Evolutionary conservation across 768 basidiomycete species (phyloP).

Genomic region (Mrakia hoshinonis): DNA sequence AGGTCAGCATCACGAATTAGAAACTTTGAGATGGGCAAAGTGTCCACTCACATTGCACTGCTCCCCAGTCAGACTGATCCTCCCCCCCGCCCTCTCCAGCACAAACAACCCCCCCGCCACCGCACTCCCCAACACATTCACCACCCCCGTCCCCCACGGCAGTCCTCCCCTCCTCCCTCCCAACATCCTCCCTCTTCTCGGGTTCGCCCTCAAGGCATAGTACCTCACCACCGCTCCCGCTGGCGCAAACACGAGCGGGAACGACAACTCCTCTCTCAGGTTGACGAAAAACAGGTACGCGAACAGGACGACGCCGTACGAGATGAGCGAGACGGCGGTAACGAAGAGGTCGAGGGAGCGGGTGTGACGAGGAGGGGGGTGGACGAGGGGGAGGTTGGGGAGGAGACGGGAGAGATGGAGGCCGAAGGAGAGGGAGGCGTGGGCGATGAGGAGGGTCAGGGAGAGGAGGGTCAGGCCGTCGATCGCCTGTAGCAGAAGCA

Average conservation of each 20-base stretch:
- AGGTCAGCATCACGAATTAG: not conserved
- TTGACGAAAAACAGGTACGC: slow-evolving; percentile 3
- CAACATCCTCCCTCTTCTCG: not conserved
- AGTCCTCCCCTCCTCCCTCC: not conserved
- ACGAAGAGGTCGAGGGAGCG: not conserved
- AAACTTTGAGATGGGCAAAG: not conserved
- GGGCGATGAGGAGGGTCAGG: slow-evolving; percentile 17
- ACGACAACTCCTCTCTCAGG: not conserved
- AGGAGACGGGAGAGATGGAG: slow-evolving; percentile 14
- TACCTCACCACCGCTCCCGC: slow-evolving; percentile 15
- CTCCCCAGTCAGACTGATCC: not conserved
- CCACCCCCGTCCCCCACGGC: slow-evolving; percentile 12
- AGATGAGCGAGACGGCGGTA: slow-evolving; percentile 3
- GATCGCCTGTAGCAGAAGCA: not conserved
- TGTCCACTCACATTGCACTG: slow-evolving; percentile 7
- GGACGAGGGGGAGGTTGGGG: slow-evolving; percentile 17
- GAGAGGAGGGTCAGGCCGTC: slow-evolving; percentile 16
- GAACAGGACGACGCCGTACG: slow-evolving; percentile 14
- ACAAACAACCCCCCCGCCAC: slow-evolving; percentile 17
- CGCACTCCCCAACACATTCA: slow-evolving; percentile 18
- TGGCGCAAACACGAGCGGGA: slow-evolving; percentile 22
- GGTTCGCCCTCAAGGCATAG: not conserved
- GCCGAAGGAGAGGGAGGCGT: slow-evolving; percentile 20
- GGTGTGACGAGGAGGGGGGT: slow-evolving; percentile 2
- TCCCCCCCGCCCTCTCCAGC: slow-evolving; percentile 2